Conservation (phyloP, 2,329 filamentous ascomycete genomes). For the Tricladium varicosporioides region DNA sequence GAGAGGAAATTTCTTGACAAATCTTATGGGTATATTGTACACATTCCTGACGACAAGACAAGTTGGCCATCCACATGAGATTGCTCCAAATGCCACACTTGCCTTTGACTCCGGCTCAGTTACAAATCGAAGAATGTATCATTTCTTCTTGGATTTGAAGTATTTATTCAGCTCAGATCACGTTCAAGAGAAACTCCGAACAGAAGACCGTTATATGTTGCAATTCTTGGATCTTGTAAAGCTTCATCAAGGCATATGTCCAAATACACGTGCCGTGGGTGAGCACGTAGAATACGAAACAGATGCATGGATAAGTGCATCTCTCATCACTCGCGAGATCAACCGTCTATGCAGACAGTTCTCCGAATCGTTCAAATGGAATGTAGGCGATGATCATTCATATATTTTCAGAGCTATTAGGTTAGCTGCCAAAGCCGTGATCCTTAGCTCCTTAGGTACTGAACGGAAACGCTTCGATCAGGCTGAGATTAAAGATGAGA, state of each 20-base stretch:
- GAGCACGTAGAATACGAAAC: conserved; percentile 99
- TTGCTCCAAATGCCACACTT: conserved; percentile 80
- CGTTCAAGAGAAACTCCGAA: conserved; percentile 80
- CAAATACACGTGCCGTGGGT: conserved; percentile 85
- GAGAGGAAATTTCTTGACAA: conserved; percentile 92
- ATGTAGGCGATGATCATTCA: conserved; percentile 59
- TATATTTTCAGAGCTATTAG: conserved; percentile 71
- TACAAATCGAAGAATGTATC: conserved; percentile 92
- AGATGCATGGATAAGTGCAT: conserved; percentile 96
- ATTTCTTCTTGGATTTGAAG: conserved; percentile 93
- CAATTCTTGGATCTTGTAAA: conserved; percentile 97
- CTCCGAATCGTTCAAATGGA: conserved; percentile 78
- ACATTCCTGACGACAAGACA: conserved; percentile 95
- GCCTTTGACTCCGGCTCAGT: conserved; percentile 94
- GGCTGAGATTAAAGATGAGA: conserved; percentile 82
- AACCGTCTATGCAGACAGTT: conserved; percentile 89
- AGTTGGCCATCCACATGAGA: conserved; percentile 88
- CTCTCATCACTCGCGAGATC: conserved; percentile 89
- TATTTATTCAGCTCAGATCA: conserved; percentile 87
- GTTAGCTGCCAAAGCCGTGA: conserved; percentile 76
- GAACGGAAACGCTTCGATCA: conserved; percentile 83
- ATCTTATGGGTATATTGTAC: conserved; percentile 92
- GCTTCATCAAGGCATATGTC: conserved; percentile 94
- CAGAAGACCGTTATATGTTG: conserved; percentile 81
- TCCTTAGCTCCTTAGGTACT: conserved; percentile 84